These are phyloP conservation scores for Verruconis gallopava DNA, from an alignment of 2,329 filamentous ascomycete genomes.

Conservation along the genomic window DNA sequence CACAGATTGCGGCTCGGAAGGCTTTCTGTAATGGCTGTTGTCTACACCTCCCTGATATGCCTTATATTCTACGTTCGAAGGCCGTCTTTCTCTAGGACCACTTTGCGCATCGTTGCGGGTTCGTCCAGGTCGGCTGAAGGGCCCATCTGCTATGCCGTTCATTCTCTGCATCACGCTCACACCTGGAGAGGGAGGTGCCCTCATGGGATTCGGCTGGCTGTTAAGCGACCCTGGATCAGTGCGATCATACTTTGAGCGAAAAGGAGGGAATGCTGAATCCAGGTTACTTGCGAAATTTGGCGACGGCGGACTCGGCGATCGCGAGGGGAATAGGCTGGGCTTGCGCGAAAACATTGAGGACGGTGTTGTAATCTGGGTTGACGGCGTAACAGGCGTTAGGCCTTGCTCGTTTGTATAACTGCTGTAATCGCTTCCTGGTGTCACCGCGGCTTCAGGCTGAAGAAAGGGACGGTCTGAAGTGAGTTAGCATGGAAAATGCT, in stretches of 20 bases:
- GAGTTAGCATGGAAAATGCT: conserved; percentile 24
- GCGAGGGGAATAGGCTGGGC: conserved; percentile 16
- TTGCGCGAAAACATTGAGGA: conserved; percentile 7
- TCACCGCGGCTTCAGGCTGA: conserved; percentile 43
- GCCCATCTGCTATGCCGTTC: conserved; percentile 53
- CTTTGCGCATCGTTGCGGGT: conserved; percentile 13
- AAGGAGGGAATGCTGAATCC: conserved; percentile 42
- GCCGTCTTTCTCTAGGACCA: conserved; percentile 13
- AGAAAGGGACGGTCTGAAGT: conserved; percentile 40
- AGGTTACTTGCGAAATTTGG: conserved; percentile 24
- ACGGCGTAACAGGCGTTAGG: conserved; percentile 21
- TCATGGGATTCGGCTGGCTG: conserved; percentile 7
- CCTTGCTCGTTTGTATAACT: conserved; percentile 23
- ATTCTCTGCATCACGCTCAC: conserved; percentile 45
- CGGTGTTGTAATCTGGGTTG: conserved; percentile 11
- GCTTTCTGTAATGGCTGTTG: conserved; percentile 6
- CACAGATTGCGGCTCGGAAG: background rate
- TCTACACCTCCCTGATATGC: conserved; percentile 24
- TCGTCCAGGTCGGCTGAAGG: conserved; percentile 35
- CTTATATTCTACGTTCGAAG: background rate
- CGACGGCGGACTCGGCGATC: conserved; percentile 20
- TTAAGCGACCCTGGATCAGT: conserved; percentile 14
- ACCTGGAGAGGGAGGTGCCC: conserved; percentile 36
- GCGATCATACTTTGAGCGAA: conserved; percentile 29
- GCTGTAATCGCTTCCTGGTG: conserved; percentile 43